These are phyloP conservation scores for Kwoniella mangroviensis DNA, from an alignment of 768 basidiomycete genomes.

Conservation along the genomic window DNA sequence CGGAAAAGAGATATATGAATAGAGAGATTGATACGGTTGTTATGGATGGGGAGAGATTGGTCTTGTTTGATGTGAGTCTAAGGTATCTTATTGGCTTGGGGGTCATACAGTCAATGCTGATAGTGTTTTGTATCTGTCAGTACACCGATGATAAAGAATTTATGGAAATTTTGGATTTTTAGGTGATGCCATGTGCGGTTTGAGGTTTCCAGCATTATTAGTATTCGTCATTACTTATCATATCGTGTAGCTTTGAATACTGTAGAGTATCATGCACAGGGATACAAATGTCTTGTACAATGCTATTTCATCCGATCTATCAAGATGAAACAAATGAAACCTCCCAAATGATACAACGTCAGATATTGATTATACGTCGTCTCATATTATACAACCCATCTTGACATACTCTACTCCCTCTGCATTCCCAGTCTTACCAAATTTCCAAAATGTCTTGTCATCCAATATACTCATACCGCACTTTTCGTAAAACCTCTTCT, in stretches of 20 bases:
- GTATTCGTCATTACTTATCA: background rate
- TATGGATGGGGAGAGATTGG: slow-evolving; percentile 45
- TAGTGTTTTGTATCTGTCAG: slow-evolving; percentile 38
- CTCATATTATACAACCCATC: slow-evolving; percentile 34
- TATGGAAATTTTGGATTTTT: slow-evolving; percentile 32
- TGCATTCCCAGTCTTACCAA: slow-evolving; percentile 28
- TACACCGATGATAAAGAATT: slow-evolving; percentile 13
- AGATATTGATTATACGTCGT: background rate
- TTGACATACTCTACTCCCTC: slow-evolving; percentile 25
- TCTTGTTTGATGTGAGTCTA: slow-evolving; percentile 44
- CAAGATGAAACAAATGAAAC: too few species aligned
- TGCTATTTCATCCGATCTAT: too few species aligned
- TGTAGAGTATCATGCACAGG: background rate
- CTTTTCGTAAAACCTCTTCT: slow-evolving; percentile 34
- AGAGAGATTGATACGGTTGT: slow-evolving; percentile 31
- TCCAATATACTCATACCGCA: slow-evolving; percentile 30
- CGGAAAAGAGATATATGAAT: slow-evolving; percentile 17
- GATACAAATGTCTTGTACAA: background rate
- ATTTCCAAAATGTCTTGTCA: slow-evolving; percentile 25
- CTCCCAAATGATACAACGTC: background rate
- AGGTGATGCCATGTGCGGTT: background rate
- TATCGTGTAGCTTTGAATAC: too few species aligned
- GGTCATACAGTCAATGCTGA: background rate
- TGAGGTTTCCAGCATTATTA: background rate
- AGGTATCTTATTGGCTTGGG: background rate